These are phyloP conservation scores for Agrostemma githago DNA, from an alignment of 148 eudicot genomes.

Conservation along the genomic window DNA sequence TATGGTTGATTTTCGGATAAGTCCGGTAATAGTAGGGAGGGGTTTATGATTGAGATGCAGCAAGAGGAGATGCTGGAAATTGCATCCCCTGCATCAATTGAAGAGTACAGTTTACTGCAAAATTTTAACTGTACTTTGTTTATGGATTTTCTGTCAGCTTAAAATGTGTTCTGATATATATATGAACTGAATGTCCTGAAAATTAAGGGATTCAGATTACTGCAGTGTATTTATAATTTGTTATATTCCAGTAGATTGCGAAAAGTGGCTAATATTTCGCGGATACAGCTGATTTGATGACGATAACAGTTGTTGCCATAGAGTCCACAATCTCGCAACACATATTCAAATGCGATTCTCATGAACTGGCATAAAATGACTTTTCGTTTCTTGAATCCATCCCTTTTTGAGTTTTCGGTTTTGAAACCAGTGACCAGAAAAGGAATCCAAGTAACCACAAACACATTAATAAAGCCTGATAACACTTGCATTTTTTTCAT, in stretches of 20 bases:
- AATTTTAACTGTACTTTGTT: background rate
- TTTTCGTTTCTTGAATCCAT: too few species aligned
- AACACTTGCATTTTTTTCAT: too few species aligned
- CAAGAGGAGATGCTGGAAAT: slow-evolving; percentile 23
- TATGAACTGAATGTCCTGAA: background rate
- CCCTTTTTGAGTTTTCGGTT: too few species aligned
- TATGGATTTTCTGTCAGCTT: background rate
- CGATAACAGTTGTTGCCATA: too few species aligned
- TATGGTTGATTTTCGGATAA: too few species aligned
- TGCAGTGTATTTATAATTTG: background rate
- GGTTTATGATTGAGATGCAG: slow-evolving; percentile 22
- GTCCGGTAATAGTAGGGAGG: background rate
- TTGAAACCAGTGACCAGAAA: too few species aligned
- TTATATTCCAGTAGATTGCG: slow-evolving; percentile 5
- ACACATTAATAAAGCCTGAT: too few species aligned
- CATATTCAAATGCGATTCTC: too few species aligned
- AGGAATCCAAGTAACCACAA: too few species aligned
- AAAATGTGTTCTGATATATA: background rate
- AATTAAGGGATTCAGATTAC: background rate
- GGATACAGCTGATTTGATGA: too few species aligned
- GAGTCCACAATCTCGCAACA: too few species aligned
- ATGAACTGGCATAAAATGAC: too few species aligned
- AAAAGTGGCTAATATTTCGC: background rate
- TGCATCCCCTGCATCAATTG: slow-evolving; percentile 28
- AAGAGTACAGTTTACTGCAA: background rate